Evolutionary conservation across 2,329 filamentous ascomycete genomes (phyloP).

Genomic region (Alternaria arborescens): DNA sequence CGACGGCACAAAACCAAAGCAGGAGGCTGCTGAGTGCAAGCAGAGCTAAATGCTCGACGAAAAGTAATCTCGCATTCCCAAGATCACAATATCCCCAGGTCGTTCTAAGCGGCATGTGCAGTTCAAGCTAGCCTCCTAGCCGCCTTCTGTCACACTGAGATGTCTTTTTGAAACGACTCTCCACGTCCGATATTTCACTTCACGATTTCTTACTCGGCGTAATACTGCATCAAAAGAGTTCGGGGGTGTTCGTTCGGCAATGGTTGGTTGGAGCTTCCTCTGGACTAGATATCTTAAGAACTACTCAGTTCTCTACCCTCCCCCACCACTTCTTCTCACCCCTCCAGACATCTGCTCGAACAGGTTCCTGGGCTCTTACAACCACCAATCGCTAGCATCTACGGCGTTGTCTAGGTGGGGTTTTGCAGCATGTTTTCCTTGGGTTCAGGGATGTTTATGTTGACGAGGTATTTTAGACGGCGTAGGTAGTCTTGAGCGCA

Average conservation of each 20-base stretch:
- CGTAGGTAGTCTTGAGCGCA: constrained; percentile 11
- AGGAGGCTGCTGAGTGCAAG: constrained; percentile 57
- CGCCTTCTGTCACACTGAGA: constrained; percentile 8
- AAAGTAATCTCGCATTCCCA: constrained; percentile 7
- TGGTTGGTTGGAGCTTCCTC: constrained; percentile 25
- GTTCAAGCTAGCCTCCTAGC: constrained; percentile 10
- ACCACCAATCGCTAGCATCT: constrained; percentile 27
- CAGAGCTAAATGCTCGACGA: constrained; percentile 47
- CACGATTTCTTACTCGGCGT: constrained; percentile 35
- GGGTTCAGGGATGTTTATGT: constrained; percentile 13
- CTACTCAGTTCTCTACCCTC: constrained; percentile 30
- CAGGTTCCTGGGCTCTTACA: constrained; percentile 13
- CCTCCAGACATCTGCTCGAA: constrained; percentile 10
- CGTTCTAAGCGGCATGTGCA: constrained; percentile 18
- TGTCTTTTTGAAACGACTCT: constrained; percentile 17
- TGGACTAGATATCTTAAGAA: constrained; percentile 37
- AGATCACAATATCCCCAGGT: constrained; percentile 21
- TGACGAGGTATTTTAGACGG: constrained; percentile 15
- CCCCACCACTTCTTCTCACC: constrained; percentile 12
- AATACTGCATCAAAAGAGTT: constrained; percentile 41
- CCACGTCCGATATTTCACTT: constrained; percentile 22
- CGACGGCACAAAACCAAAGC: constrained; percentile 55
- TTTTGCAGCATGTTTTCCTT: constrained; percentile 22
- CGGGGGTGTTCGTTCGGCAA: constrained; percentile 23
- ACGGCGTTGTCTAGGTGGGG: constrained; percentile 29